These are phyloP conservation scores for Claviceps africana DNA, from an alignment of 2,329 filamentous ascomycete species.

Conservation along the genomic window DNA sequence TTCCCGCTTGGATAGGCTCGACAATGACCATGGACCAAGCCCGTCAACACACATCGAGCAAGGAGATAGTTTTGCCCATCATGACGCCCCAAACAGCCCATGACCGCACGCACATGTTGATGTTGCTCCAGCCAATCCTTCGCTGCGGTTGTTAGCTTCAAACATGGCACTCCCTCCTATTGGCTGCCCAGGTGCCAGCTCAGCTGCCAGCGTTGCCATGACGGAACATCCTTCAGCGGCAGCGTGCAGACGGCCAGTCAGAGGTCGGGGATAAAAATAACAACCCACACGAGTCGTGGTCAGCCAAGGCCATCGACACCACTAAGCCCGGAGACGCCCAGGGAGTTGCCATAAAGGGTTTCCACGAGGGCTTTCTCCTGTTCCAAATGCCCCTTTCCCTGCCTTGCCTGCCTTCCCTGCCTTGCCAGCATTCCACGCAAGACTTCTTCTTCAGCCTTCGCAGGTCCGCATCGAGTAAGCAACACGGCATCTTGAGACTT, in stretches of 20 bases:
- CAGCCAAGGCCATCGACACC: not conserved
- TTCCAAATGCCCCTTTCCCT: not conserved
- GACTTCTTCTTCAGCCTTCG: not conserved
- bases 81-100: too few species aligned
- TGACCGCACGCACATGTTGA: too few species aligned
- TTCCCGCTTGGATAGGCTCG: too few species aligned
- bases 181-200: not conserved
- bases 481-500: not conserved
- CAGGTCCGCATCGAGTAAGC: not conserved
- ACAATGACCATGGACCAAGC: too few species aligned
- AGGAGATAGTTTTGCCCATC: too few species aligned
- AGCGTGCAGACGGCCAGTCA: not conserved
- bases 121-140: too few species aligned
- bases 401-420: not conserved
- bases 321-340: not conserved
- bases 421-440: not conserved
- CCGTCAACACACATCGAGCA: too few species aligned
- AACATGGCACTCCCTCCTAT: not conserved
- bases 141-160: too few species aligned
- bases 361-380: not conserved
- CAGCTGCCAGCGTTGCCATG: constrained; percentile 7
- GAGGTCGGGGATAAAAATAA: not conserved
- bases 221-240: constrained; percentile 14
- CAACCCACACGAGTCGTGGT: not conserved
- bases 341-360: not conserved